Base-by-base conservation (phyloP, 345 rosid genomes). In the Lepidium aucheri region DNA sequence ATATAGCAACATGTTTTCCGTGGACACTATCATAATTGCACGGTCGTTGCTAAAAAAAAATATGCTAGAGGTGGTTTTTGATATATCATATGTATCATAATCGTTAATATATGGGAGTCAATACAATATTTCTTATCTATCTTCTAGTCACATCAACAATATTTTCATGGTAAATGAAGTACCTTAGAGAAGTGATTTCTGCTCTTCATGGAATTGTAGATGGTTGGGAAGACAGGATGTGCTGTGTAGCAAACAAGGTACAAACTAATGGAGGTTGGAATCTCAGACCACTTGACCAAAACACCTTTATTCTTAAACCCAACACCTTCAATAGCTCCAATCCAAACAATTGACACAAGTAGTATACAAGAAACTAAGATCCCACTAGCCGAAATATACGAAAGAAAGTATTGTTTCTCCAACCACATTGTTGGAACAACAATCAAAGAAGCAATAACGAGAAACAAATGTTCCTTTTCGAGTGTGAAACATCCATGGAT, bases 191-290 rank as follows among this genome's bases (percentile, higher is more conserved):
- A 89, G 24, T 86, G 90, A 13, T 58, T 81, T 57, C 79, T 89
- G 66, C 79, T 84, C 60, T 75, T 82, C 86, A 84, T 84, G 2
- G 90, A 86, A 67, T 67, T 80, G 80, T 89, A 86, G 4, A 89
- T 72, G 13, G 86, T 83, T 9, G 96, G 96, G 62, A 86, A 89
- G 54, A 89, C 87, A 0, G 90, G 96, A 79, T 89, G 96, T 1
- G 92, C 96, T n/a, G 90, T 81, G 18, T 80, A 89, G 58, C 96
- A 89, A 68, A 89, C 85, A 38, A 83, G 82, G n/a, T 84, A 89
- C 55, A 86, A 81, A 60, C 96, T 89, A 28, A 89, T 65, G 1
- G 96, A 79, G 3, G 84, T 84, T 0, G 85, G 86, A 36, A 55
- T 5, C 1, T 16, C 61, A 12, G 42, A 13, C 32, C 61, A 55